These are phyloP conservation scores for Suillus paluster DNA, from an alignment of 768 basidiomycete species.

Conservation along the genomic window DNA sequence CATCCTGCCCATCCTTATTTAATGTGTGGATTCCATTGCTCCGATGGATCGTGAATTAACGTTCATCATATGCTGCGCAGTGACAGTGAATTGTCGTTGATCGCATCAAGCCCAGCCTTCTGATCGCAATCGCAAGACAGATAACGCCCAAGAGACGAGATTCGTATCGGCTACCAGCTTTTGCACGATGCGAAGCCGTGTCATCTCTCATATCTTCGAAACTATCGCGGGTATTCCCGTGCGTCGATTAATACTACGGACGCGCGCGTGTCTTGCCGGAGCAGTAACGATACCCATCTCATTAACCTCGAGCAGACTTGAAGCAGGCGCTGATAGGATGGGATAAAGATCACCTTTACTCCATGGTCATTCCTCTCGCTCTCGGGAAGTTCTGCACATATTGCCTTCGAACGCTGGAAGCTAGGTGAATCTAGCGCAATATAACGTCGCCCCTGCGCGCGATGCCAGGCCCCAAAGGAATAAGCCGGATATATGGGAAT, in stretches of 20 bases:
- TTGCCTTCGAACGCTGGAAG: slow-evolving; percentile 37
- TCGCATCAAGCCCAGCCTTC: slow-evolving; percentile 31
- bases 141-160: slow-evolving; percentile 42
- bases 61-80: slow-evolving; percentile 13
- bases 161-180: slow-evolving; percentile 53
- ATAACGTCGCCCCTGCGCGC: slow-evolving; percentile 48
- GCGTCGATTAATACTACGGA: too few species aligned
- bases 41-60: slow-evolving; percentile 43
- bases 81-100: background rate
- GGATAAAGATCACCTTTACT: too few species aligned
- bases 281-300: too few species aligned
- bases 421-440: slow-evolving; percentile 35
- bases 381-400: slow-evolving; percentile 15
- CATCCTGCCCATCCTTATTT: slow-evolving; percentile 36
- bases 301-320: too few species aligned
- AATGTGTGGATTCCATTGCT: slow-evolving; percentile 41
- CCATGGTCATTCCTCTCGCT: background rate
- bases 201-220: too few species aligned
- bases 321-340: too few species aligned
- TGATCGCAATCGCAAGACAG: slow-evolving; percentile 15
- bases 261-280: too few species aligned
- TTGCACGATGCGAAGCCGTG: slow-evolving; percentile 53
- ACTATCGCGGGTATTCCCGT: too few species aligned
- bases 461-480: slow-evolving; percentile 54
- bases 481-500: slow-evolving; percentile 54